Evolutionary conservation across 2,329 filamentous ascomycete species (phyloP).

Genomic region (Stagonosporopsis tanaceti): DNA sequence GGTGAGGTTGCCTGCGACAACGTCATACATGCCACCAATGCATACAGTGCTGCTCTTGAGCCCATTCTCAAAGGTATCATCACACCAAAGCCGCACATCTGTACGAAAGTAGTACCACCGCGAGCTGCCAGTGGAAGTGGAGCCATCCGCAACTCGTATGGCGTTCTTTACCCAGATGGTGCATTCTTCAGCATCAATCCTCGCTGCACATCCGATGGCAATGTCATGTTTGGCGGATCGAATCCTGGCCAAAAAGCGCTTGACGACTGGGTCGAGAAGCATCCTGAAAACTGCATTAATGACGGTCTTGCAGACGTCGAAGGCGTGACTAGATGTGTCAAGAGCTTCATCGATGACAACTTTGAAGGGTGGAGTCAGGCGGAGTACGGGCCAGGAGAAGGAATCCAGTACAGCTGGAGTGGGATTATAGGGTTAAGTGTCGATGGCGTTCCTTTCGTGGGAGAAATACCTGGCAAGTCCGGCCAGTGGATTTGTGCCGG

Average conservation of each 20-base stretch:
- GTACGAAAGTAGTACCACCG: conserved; percentile 35
- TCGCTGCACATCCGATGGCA: conserved; percentile 40
- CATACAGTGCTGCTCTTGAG: conserved; percentile 37
- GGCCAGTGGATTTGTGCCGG: conserved; percentile 40
- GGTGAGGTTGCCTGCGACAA: conserved; percentile 30
- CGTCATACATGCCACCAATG: conserved; percentile 37
- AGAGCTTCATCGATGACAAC: conserved; percentile 33
- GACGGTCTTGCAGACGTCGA: conserved; percentile 39
- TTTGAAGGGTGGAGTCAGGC: conserved; percentile 37
- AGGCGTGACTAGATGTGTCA: conserved; percentile 35
- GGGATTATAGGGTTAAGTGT: conserved; percentile 37
- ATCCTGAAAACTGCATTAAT: conserved; percentile 41
- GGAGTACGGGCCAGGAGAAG: conserved; percentile 38
- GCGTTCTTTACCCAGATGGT: conserved; percentile 40
- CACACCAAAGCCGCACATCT: conserved; percentile 42
- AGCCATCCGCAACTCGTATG: conserved; percentile 43
- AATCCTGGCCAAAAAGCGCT: conserved; percentile 44
- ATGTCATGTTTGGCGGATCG: conserved; percentile 45
- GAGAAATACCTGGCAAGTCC: conserved; percentile 31
- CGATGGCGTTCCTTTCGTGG: conserved; percentile 39
- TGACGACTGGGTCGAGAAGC: conserved; percentile 38
- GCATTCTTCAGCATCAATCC: conserved; percentile 46
- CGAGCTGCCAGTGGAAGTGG: conserved; percentile 28
- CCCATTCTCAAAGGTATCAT: conserved; percentile 32
- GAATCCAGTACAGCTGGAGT: conserved; percentile 43